Conservation (phyloP, 768 basidiomycete genomes). For the Lentinula sp. region DNA sequence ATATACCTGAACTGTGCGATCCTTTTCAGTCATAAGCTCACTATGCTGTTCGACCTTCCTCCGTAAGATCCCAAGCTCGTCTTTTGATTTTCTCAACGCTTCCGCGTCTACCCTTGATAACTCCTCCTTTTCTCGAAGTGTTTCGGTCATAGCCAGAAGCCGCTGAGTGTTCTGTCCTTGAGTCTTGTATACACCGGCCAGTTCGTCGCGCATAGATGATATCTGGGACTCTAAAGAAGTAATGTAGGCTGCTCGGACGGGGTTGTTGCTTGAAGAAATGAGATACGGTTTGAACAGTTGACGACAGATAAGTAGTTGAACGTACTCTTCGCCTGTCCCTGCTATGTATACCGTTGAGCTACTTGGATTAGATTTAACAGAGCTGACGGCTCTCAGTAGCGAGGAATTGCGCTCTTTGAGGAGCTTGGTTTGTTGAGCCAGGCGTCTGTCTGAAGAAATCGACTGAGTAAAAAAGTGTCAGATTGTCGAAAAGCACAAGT, state of each 20-base stretch:
- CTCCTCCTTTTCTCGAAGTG: constrained; percentile 90
- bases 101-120: constrained; percentile 76
- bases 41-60: constrained; percentile 79
- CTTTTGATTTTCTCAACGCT: constrained; percentile 66
- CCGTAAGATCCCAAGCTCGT: constrained; percentile 64
- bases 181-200: constrained; percentile 92
- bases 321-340: constrained; percentile 69
- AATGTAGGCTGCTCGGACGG: constrained; percentile 83
- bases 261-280: constrained; percentile 47
- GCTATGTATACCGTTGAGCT: constrained; percentile 58
- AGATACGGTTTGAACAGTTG: constrained; percentile 8
- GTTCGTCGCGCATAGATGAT: constrained; percentile 84
- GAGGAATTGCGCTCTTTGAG: constrained; percentile 91
- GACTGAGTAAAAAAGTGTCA: constrained; percentile 5
- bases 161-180: constrained; percentile 95
- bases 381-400: constrained; percentile 76
- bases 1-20: constrained; percentile 82
- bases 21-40: constrained; percentile 85
- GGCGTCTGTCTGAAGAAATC: constrained; percentile 62
- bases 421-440: constrained; percentile 88
- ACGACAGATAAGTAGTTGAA: constrained; percentile 5
- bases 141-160: constrained; percentile 90
- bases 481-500: constrained; percentile 13
- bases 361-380: constrained; percentile 57
- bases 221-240: constrained; percentile 92